phyloP scores from a whole-genome alignment of 73 alveolate genomes.

The Paramecium sonneborni region DNA sequence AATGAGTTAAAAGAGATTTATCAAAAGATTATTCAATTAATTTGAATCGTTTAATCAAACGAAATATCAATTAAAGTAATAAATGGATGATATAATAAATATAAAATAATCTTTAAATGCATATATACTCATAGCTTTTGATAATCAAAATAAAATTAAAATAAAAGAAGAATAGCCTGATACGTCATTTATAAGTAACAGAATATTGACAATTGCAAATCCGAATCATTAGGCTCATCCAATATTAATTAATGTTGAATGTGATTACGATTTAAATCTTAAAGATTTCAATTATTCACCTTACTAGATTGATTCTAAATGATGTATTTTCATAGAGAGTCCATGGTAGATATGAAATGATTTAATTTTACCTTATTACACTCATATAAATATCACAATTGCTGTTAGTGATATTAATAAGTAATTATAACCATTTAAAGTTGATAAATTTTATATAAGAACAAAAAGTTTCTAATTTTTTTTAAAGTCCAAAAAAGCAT shows the following conservation, averaged over 20 bases:
- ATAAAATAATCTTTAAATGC: neutral
- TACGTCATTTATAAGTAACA: neutral
- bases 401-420: neutral
- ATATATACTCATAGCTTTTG: neutral
- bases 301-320: neutral
- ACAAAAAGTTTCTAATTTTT: neutral
- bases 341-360: neutral
- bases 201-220: neutral
- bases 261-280: neutral
- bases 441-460: no score
- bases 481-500: neutral
- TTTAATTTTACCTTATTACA: neutral
- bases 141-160: no score
- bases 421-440: neutral
- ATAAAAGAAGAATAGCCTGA: neutral
- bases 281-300: neutral
- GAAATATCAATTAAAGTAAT: neutral
- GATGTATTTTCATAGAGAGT: neutral
- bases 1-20: neutral
- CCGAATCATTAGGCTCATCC: neutral
- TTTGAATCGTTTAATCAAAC: no score
- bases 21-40: no score
- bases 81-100: no score
- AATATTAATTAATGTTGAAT: neutral
- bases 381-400: neutral